A percentile compares a stretch with the other conserved stretches of the same genome.
Conservation (phyloP, 2,329 filamentous ascomycete species). For the Gaeumannomyces sp. region DNA sequence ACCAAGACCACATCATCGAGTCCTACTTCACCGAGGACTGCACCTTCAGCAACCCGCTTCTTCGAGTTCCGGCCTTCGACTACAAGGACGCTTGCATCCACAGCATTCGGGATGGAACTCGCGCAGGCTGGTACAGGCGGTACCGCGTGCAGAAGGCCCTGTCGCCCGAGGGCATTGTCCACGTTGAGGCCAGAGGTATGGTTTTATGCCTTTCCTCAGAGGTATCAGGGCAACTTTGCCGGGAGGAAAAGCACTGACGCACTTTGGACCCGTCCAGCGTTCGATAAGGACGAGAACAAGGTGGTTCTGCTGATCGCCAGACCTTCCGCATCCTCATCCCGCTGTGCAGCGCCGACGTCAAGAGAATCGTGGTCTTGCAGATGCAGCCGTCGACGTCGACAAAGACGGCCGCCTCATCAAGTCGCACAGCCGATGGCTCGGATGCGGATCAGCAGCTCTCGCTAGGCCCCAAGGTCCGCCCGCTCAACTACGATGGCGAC, state of each 20-base stretch:
- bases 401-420: not conserved
- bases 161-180: not conserved
- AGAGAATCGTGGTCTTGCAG: not conserved
- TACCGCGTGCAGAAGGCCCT: not conserved
- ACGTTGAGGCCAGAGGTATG: not conserved
- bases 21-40: conserved; percentile 1
- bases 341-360: not conserved
- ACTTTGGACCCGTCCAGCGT: not conserved
- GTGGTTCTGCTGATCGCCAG: not conserved
- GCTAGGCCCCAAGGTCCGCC: not conserved
- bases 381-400: not conserved
- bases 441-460: not conserved
- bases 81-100: not conserved
- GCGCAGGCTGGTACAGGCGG: not conserved
- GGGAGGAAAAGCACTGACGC: not conserved
- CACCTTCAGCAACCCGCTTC: not conserved
- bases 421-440: not conserved
- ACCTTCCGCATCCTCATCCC: not conserved
- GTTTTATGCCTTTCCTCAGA: not conserved
- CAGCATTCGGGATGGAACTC: not conserved
- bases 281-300: not conserved
- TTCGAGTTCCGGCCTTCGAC: not conserved
- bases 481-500: not conserved
- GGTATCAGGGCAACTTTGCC: not conserved
- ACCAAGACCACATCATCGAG: not conserved